Evolutionary conservation across 768 basidiomycete species (phyloP).

Genomic region (Trametes gibbosa): DNA sequence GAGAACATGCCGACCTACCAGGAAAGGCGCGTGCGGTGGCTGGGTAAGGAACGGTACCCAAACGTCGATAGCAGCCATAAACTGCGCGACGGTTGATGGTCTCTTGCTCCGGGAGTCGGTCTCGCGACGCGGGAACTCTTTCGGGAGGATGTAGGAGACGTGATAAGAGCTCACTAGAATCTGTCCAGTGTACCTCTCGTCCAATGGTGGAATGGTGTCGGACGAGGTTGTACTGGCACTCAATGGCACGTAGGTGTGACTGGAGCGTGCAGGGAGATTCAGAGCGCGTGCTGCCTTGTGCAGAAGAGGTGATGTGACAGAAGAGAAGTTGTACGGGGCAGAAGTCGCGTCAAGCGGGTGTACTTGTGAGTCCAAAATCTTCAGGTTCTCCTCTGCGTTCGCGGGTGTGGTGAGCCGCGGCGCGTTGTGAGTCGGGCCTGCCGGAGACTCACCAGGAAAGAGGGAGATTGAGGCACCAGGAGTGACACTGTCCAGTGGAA

Average conservation of each 20-base stretch:
- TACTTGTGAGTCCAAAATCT: conserved; percentile 67
- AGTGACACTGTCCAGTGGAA: conserved; percentile 62
- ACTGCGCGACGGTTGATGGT: conserved; percentile 51
- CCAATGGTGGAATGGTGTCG: conserved; percentile 44
- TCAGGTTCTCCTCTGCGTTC: conserved; percentile 71
- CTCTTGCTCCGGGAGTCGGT: conserved; percentile 17
- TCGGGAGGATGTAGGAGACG: conserved; percentile 75
- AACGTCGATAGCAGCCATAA: conserved; percentile 80
- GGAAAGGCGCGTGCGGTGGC: conserved; percentile 72
- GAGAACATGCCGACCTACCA: conserved; percentile 41
- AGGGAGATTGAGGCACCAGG: conserved; percentile 71
- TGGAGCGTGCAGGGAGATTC: conserved; percentile 58
- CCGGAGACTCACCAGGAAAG: conserved; percentile 56
- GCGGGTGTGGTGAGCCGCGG: neutral
- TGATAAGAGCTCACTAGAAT: conserved; percentile 76
- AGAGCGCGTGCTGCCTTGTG: conserved; percentile 68
- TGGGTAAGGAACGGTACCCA: conserved; percentile 65
- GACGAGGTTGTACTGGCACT: conserved; percentile 43
- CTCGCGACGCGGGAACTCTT: conserved; percentile 43
- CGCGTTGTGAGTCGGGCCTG: neutral
- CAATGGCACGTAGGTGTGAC: conserved; percentile 58
- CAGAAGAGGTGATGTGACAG: conserved; percentile 57
- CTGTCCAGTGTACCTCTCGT: conserved; percentile 67
- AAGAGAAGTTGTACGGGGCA: conserved; percentile 73
- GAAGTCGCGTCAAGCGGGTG: conserved; percentile 74